Conservation (phyloP, 73 alveolate species). For the Tetrahymena elliotti region DNA sequence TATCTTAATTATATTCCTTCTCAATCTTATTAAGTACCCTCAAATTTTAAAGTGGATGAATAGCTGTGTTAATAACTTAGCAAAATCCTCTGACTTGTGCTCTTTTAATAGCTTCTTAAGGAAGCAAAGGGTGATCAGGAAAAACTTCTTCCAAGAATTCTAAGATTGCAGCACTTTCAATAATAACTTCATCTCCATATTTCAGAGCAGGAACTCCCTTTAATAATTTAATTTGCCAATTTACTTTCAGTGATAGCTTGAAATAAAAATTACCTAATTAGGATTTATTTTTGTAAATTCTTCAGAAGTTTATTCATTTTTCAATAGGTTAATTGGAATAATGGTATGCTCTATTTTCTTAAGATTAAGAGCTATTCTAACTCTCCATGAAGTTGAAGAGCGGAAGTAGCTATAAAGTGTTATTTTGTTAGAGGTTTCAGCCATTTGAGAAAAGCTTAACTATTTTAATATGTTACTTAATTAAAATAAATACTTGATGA, state of each 20-base stretch:
- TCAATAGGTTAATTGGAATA: slow-evolving; percentile 34
- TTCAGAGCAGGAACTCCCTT: slow-evolving; percentile 42
- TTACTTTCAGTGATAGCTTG: not conserved
- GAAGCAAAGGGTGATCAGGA: slow-evolving; percentile 51
- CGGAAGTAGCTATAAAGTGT: slow-evolving; percentile 51
- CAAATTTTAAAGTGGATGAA: slow-evolving; percentile 59
- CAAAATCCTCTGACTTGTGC: slow-evolving; percentile 41
- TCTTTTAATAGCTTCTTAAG: slow-evolving; percentile 23
- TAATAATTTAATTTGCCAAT: not conserved
- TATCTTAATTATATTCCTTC: slow-evolving; percentile 22
- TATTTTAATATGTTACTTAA: too few species aligned
- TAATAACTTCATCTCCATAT: not conserved
- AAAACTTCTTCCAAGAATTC: slow-evolving; percentile 71
- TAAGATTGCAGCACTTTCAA: slow-evolving; percentile 22
- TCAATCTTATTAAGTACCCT: slow-evolving; percentile 32
- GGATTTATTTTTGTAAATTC: slow-evolving; percentile 68
- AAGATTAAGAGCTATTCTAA: slow-evolving; percentile 55
- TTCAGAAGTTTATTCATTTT: slow-evolving; percentile 51
- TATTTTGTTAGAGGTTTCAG: not conserved
- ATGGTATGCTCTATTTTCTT: slow-evolving; percentile 49
- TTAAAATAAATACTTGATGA: not conserved
- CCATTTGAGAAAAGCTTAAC: not conserved
- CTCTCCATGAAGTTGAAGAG: slow-evolving; percentile 65
- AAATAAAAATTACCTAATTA: not conserved
- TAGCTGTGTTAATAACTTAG: slow-evolving; percentile 62